A percentile compares a stretch with the other conserved stretches of the same genome.
Conservation (phyloP, 805 yeast species). For the Naumovozyma baii region DNA sequence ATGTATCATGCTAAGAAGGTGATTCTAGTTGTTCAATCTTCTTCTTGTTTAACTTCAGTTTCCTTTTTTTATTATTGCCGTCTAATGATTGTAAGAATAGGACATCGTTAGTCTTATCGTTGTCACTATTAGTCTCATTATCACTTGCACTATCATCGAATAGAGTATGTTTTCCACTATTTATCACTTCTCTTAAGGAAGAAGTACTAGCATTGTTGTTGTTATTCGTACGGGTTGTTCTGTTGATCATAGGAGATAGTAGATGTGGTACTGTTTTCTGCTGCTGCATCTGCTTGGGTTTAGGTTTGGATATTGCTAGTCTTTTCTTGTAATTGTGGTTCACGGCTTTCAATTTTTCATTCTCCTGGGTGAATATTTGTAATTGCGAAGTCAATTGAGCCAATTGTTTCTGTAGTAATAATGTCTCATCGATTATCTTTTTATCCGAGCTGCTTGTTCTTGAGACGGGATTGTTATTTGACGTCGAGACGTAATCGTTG, state of each 20-base stretch:
- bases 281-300: too few species aligned
- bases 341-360: conserved; percentile 25
- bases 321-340: conserved; percentile 24
- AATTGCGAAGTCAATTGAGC: conserved; percentile 28
- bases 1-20: neutral
- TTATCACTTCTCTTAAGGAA: conserved; percentile 15
- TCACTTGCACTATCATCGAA: conserved; percentile 11
- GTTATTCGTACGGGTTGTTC: conserved; percentile 8
- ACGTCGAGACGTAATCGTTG: conserved; percentile 5
- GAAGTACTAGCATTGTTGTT: conserved; percentile 8
- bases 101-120: conserved; percentile 11
- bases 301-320: neutral
- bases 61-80: neutral
- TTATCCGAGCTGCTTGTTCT: conserved; percentile 1
- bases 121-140: conserved; percentile 9
- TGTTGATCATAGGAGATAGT: conserved; percentile 19
- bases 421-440: conserved; percentile 25
- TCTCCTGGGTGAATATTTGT: conserved; percentile 22
- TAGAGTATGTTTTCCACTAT: conserved; percentile 17
- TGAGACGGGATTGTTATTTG: neutral
- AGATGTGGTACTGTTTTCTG: conserved; percentile 15
- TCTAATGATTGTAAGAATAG: conserved; percentile 12
- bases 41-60: neutral
- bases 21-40: neutral
- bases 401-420: conserved; percentile 30